These are phyloP conservation scores for Coniochaeta sp. DNA, from an alignment of 2,329 filamentous ascomycete genomes.

Conservation along the genomic window DNA sequence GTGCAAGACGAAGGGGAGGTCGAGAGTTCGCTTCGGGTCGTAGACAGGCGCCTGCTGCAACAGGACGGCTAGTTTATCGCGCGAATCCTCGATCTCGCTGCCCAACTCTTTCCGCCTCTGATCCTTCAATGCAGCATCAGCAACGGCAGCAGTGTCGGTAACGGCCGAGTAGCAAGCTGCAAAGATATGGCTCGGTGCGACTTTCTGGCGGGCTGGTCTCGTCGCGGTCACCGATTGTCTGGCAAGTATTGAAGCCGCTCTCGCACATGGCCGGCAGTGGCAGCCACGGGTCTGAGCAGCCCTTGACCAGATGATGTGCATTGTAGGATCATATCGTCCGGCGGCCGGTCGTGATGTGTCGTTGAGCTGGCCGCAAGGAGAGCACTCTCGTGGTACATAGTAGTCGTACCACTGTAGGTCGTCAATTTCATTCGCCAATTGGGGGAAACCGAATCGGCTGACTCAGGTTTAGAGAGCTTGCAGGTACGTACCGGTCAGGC, in stretches of 20 bases:
- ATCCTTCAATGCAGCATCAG: slow-evolving; percentile 54
- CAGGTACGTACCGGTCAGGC: too few relatives aligned
- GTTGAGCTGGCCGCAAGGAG: neutral
- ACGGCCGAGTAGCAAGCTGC: slow-evolving; percentile 63
- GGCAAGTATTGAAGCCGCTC: slow-evolving; percentile 37
- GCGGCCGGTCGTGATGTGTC: neutral
- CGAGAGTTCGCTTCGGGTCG: slow-evolving; percentile 8
- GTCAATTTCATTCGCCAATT: slow-evolving; percentile 3
- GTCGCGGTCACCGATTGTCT: slow-evolving; percentile 42
- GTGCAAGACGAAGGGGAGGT: slow-evolving; percentile 4
- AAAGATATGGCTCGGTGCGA: slow-evolving; percentile 46
- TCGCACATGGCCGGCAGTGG: slow-evolving; percentile 55
- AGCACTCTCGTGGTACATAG: neutral
- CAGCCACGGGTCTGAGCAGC: slow-evolving; percentile 57
- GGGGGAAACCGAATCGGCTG: neutral
- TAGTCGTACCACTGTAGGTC: neutral
- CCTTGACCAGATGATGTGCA: slow-evolving; percentile 64
- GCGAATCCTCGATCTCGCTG: slow-evolving; percentile 47
- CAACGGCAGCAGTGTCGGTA: slow-evolving; percentile 56
- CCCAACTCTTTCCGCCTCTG: slow-evolving; percentile 54
- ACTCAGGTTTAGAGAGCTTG: slow-evolving; percentile 1
- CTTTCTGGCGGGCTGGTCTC: slow-evolving; percentile 33
- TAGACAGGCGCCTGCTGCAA: slow-evolving; percentile 22
- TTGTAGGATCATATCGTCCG: slow-evolving; percentile 34
- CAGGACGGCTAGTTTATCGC: slow-evolving; percentile 34